Evolutionary conservation across 352 stramenopile genomes (phyloP), one percentile per base, ranked within the genome.

Genomic region (Phytophthora uliginosa): DNA sequence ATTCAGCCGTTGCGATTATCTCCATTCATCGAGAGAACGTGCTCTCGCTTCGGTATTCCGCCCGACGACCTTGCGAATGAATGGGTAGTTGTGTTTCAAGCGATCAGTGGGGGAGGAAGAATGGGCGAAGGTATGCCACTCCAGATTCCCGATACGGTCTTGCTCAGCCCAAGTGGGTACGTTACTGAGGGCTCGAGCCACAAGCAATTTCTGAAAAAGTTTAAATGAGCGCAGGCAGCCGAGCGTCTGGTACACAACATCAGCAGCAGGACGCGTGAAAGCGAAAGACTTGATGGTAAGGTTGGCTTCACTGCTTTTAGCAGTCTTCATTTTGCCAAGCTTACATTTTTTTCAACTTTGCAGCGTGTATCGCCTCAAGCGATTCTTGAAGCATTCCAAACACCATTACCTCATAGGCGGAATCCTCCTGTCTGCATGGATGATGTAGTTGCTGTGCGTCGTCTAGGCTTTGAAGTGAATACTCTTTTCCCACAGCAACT

Each of bases 161-260:
- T 92, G 52, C 57, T 92, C 33, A 91, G 84, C 53, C 79, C 83
- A 8, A 86, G 73, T 38, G 85, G 83, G 83, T 92, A 69, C 10
- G 64, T 56, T 9, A 33, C 15, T 7, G 47, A 50, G 18, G 7
- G 5, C 7, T 50, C 18, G 7, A 24, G 42, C 47, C 47, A 3
- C 22, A 4, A 31, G 4, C 15, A 18, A 18, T 5, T 42, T 42
- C 36, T 42, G 36, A 42, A 18, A 42, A 42, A 15, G 36, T 18
- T 42, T 17, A 42, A 31, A 7, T 63, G 48, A 55, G 15, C 18
- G 51, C 58, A 92, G 85, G 0, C 76, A 88, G 36, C 83, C 85
- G 2, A 89, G 78, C 50, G 59, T 92, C 20, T 92, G 85, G 85
- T 92, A 90, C 64, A 64, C 72, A 42, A 92, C 83, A 1, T 78